Evolutionary conservation across 306 rosid species (phyloP), one percentile per base, ranked within the genome.

Genomic region (Abrus pulchellus): DNA sequence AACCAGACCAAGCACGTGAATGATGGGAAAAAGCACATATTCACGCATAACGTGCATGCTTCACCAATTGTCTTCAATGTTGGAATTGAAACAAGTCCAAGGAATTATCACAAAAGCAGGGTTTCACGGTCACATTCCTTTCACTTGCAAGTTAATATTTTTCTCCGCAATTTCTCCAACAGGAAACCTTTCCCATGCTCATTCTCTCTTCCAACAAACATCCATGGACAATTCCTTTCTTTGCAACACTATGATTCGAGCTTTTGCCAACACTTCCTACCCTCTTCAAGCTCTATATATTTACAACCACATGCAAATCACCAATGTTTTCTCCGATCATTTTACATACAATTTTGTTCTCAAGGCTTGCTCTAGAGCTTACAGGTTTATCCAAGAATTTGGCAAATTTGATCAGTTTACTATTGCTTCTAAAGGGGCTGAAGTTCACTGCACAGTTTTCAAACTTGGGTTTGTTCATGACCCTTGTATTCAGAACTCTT

Each of bases 201-300:
- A 83, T 38, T 76, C 92, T 34, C 70, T 92, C 77, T 92, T 90
- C 74, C 85, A 72, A 44, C 83, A 84, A 36, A 89, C 92, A 62
- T 9, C 87, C 60, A 85, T 68, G 85, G 86, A 87, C 72, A 80
- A 89, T 44, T 45, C 91, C 20, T 89, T 85, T 64, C 66, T 83
- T 74, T 86, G 87, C 38, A 83, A 89, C 83, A 86, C 87, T 10
- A 86, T 92, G 90, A 87, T 92, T 87, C 83, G 94, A n/a, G 97
- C 92, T 65, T 92, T 86, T 77, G 57, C 93, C 55, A 82, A 36
- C 53, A 87, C 83, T 32, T 65, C 83, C 47, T 86, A 83, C 62
- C 94, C 97, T 43, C 53, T 88, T 61, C 81, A 59, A 66, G 90
- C 90, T 32, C 13, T 89, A 12, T 66, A 43, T 48, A 66, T 89